Conservation (phyloP, 2,329 filamentous ascomycete species). For the Calonectria multiphialidica region DNA sequence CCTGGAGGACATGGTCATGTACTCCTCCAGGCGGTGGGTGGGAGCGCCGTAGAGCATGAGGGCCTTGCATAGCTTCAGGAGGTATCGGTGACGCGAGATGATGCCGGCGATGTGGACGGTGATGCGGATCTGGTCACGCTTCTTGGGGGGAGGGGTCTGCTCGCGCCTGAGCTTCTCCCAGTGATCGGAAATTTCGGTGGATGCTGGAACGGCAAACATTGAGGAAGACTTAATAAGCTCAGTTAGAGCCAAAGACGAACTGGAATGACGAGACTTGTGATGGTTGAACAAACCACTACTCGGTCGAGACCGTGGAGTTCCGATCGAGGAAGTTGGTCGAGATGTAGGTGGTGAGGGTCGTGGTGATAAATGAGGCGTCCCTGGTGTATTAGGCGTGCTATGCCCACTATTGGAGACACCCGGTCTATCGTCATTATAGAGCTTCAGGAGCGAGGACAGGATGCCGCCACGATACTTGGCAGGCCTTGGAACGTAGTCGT, state of each 20-base stretch:
- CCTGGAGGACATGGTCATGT: conserved; percentile 90
- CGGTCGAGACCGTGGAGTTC: conserved; percentile 48
- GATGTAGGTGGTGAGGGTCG: conserved; percentile 55
- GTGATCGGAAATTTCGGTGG: conserved; percentile 57
- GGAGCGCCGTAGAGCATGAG: conserved; percentile 93
- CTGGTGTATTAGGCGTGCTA: conserved; percentile 55
- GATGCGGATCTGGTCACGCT: conserved; percentile 56
- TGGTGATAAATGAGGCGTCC: conserved; percentile 57
- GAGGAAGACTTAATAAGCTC: conserved; percentile 67
- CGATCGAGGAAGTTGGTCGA: conserved; percentile 53
- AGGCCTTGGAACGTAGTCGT: conserved; percentile 74
- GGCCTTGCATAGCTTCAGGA: conserved; percentile 85
- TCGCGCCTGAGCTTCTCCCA: conserved; percentile 59
- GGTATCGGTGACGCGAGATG: conserved; percentile 83
- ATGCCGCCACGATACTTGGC: conserved; percentile 79
- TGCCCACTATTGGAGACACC: conserved; percentile 51
- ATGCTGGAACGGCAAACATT: conserved; percentile 62
- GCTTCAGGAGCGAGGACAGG: conserved; percentile 77
- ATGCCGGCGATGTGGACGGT: conserved; percentile 75
- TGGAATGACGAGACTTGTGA: conserved; percentile 54
- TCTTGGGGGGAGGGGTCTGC: conserved; percentile 51
- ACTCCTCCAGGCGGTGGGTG: conserved; percentile 91
- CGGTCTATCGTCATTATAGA: conserved; percentile 68
- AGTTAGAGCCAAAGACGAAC: conserved; percentile 60
- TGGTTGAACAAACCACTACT: conserved; percentile 56